A percentile compares a stretch with the other conserved stretches of the same genome.
Evolutionary conservation across 805 yeast species (phyloP).

Genomic region (Huiozyma sinensis): DNA sequence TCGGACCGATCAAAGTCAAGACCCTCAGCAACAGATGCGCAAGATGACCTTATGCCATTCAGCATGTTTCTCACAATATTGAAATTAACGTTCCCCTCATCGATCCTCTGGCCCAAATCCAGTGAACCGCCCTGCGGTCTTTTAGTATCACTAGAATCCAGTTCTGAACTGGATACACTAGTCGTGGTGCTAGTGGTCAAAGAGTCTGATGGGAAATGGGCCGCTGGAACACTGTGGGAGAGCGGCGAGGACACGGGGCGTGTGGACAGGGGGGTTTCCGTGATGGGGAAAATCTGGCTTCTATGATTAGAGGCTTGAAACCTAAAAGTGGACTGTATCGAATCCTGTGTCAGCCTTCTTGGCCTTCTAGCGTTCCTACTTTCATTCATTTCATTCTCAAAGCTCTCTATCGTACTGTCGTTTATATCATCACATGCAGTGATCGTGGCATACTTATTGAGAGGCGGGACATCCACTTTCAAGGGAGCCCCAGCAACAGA

Average conservation of each 20-base stretch:
- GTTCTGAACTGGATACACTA: no score
- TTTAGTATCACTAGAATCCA: not conserved
- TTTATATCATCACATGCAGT: no score
- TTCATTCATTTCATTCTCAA: no score
- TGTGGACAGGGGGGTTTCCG: not conserved
- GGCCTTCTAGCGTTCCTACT: no score
- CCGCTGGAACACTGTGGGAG: no score
- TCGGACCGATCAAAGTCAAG: slow-evolving; percentile 60
- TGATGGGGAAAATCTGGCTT: slow-evolving; percentile 3
- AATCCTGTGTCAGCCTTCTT: slow-evolving; percentile 1
- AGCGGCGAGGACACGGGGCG: no score
- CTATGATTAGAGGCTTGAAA: slow-evolving; percentile 1
- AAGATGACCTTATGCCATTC: slow-evolving; percentile 91
- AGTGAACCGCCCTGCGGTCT: not conserved
- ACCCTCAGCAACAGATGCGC: slow-evolving; percentile 50
- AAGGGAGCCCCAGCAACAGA: no score
- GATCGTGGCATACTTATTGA: no score
- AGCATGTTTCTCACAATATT: slow-evolving; percentile 93
- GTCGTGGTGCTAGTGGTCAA: no score
- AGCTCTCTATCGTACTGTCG: no score
- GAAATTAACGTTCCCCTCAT: slow-evolving; percentile 87
- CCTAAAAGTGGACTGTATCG: slow-evolving; percentile 1
- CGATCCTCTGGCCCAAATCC: slow-evolving; percentile 57
- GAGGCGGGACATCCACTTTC: no score
- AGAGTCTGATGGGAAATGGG: no score